Conservation (phyloP, 805 yeast species). For the Saccharomyces paradoxus region DNA sequence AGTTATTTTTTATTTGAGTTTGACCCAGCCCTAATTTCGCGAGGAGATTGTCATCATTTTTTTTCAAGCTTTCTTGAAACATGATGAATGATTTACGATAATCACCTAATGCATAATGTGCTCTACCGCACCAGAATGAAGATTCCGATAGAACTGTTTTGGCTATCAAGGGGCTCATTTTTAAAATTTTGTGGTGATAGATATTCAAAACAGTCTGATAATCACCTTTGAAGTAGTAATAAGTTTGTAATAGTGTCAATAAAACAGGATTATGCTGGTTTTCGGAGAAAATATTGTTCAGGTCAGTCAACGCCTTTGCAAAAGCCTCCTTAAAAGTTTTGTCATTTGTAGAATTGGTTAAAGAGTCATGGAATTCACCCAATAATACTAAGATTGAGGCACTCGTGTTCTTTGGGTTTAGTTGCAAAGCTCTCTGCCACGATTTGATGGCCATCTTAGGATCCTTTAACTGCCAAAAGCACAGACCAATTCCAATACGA, state of each 20-base stretch:
- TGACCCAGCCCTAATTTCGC: conserved; percentile 82
- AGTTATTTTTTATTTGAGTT: conserved; percentile 66
- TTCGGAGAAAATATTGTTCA: conserved; percentile 32
- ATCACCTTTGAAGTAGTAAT: conserved; percentile 61
- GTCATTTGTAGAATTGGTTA: conserved; percentile 38
- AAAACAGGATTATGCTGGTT: conserved; percentile 51
- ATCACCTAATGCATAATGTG: conserved; percentile 52
- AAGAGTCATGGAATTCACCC: conserved; percentile 57
- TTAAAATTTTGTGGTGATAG: conserved; percentile 40
- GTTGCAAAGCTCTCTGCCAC: conserved; percentile 71
- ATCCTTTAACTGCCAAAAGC: conserved; percentile 85
- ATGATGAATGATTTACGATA: conserved; percentile 60
- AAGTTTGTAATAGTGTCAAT: conserved; percentile 59
- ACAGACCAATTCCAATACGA: conserved; percentile 86
- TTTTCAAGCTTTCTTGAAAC: conserved; percentile 64
- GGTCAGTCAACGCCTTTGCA: conserved; percentile 45
- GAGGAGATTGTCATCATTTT: conserved; percentile 54
- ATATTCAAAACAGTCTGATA: conserved; percentile 50
- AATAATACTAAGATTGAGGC: conserved; percentile 62
- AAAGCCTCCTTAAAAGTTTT: conserved; percentile 57
- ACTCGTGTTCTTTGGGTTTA: conserved; percentile 51
- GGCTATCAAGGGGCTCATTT: conserved; percentile 30
- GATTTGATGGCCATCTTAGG: conserved; percentile 66
- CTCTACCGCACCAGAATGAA: conserved; percentile 80
- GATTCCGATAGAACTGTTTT: conserved; percentile 49